Evolutionary conservation across 495 filamentous ascomycete genomes (phyloP).

Genomic region (Annulohypoxylon nitens): DNA sequence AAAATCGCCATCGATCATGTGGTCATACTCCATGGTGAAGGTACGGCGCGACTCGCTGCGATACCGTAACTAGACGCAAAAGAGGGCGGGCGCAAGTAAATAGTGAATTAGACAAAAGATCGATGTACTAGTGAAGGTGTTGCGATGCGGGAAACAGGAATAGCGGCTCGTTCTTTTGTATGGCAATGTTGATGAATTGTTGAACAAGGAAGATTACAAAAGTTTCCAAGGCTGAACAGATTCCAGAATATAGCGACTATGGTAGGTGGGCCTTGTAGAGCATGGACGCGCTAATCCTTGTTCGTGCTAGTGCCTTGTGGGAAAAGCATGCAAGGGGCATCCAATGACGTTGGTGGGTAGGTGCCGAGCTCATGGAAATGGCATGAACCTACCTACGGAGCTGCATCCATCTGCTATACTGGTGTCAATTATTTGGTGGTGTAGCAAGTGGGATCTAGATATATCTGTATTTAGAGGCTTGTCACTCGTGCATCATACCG

Average conservation of each 20-base stretch:
- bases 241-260: background rate
- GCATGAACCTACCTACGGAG: background rate
- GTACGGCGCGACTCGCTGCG: slow-evolving; percentile 8
- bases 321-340: background rate
- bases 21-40: slow-evolving; percentile 71
- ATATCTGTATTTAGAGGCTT: background rate
- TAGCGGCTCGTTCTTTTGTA: background rate
- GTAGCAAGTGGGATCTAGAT: background rate
- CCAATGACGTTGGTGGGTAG: background rate
- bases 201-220: slow-evolving; percentile 47
- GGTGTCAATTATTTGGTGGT: background rate
- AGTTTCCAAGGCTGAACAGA: slow-evolving; percentile 50
- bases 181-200: background rate
- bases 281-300: background rate
- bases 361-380: background rate
- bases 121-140: background rate
- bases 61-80: slow-evolving; percentile 20
- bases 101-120: background rate
- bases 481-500: background rate
- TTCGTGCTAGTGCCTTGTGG: background rate
- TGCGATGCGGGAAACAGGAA: background rate
- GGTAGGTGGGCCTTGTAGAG: slow-evolving; percentile 5
- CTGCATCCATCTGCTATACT: background rate
- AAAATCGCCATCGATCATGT: slow-evolving; percentile 74
- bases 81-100: slow-evolving; percentile 3